Conservation (phyloP, 805 yeast genomes). For the Cyberlindnera veronae region DNA sequence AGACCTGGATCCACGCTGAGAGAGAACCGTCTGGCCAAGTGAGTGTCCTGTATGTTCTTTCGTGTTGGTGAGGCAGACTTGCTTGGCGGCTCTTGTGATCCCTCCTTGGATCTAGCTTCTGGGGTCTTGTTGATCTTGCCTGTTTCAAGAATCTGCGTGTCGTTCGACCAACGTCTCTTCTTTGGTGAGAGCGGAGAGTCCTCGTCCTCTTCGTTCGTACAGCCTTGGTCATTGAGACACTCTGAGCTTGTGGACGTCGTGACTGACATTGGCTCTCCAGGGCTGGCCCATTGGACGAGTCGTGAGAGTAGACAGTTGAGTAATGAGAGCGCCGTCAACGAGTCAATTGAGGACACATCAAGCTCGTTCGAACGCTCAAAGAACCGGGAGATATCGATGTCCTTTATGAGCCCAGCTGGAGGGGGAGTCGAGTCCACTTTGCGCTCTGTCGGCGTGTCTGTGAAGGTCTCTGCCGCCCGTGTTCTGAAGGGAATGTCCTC, state of each 20-base stretch:
- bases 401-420: slow-evolving; percentile 6
- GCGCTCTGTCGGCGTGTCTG: slow-evolving; percentile 4
- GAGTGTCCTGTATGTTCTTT: slow-evolving; percentile 14
- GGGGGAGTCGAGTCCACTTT: slow-evolving; percentile 13
- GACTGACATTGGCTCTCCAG: neutral
- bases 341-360: slow-evolving; percentile 4
- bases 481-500: slow-evolving; percentile 13
- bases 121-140: neutral
- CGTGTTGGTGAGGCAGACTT: slow-evolving; percentile 1
- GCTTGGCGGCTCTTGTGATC: no score
- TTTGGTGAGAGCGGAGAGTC: slow-evolving; percentile 20
- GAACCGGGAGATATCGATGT: slow-evolving; percentile 11
- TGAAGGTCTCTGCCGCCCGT: slow-evolving; percentile 10
- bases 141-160: neutral
- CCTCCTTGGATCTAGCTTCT: neutral
- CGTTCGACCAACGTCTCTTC: slow-evolving; percentile 17
- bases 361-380: neutral
- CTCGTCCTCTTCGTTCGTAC: slow-evolving; percentile 1
- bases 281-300: neutral
- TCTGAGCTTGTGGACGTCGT: slow-evolving; percentile 2
- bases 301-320: slow-evolving; percentile 6
- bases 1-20: slow-evolving; percentile 25
- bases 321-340: slow-evolving; percentile 10
- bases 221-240: neutral
- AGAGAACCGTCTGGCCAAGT: slow-evolving; percentile 23